phyloP scores from a whole-genome alignment of 345 rosid genomes.

The Eucalyptus microcorys region DNA sequence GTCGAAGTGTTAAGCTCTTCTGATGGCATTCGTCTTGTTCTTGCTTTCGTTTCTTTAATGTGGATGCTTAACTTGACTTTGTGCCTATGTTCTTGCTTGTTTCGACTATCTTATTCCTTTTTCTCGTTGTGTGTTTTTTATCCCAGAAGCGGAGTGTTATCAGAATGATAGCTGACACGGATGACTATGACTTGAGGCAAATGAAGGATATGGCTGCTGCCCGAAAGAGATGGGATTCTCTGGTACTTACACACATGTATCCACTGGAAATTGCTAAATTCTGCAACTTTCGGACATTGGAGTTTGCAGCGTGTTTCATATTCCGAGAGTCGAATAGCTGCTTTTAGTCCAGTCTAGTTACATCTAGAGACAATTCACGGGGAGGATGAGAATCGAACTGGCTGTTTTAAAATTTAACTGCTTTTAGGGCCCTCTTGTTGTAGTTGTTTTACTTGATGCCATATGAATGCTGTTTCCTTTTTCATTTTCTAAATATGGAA shows the following conservation, averaged over 20 bases:
- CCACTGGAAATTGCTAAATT: neutral
- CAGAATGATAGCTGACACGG: constrained; percentile 48
- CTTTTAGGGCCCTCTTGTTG: neutral
- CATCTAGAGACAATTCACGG: neutral
- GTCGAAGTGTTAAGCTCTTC: neutral
- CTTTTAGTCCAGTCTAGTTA: neutral
- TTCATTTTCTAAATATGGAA: neutral
- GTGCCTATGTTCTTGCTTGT: neutral
- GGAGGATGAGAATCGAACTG: neutral
- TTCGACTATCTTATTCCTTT: neutral
- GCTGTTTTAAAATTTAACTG: neutral
- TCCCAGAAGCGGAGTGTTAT: constrained; percentile 28
- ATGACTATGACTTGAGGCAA: constrained; percentile 75
- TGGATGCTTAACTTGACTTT: neutral
- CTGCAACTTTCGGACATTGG: neutral
- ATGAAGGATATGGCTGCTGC: constrained; percentile 89
- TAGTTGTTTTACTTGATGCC: neutral
- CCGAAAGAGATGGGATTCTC: constrained; percentile 84
- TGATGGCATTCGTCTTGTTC: neutral
- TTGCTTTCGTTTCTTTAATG: neutral
- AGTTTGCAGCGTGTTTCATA: neutral
- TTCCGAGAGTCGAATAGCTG: neutral
- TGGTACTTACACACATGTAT: constrained; percentile 25
- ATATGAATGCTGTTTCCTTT: neutral
- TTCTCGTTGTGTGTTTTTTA: neutral